Conservation (phyloP, 2,329 filamentous ascomycete genomes). For the Botrytis fragariae region DNA sequence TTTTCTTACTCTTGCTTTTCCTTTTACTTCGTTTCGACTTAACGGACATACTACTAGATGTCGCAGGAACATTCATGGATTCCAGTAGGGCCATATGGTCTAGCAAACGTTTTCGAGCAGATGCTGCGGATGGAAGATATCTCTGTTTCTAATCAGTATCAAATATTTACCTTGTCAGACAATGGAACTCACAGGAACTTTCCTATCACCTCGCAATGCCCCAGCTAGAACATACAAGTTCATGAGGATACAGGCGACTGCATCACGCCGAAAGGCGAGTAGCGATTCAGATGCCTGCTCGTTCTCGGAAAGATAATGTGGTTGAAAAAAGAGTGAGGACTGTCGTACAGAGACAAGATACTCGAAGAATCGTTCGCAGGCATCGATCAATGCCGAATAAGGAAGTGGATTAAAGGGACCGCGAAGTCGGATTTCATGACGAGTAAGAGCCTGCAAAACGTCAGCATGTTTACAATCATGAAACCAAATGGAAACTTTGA, state of each 20-base stretch:
- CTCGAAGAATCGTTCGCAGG: conserved; percentile 58
- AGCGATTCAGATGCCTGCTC: conserved; percentile 49
- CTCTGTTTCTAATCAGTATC: conserved; percentile 33
- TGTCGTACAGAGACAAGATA: conserved; percentile 57
- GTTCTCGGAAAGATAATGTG: conserved; percentile 50
- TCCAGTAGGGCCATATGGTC: conserved; percentile 51
- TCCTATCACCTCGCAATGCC: conserved; percentile 49
- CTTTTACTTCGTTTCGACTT: conserved; percentile 12
- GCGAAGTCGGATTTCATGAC: conserved; percentile 58
- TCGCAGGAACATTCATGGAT: conserved; percentile 25
- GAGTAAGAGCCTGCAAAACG: conserved; percentile 47
- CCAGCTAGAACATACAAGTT: conserved; percentile 59
- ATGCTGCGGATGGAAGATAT: conserved; percentile 56
- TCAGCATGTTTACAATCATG: conserved; percentile 3
- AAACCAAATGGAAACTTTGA: neutral
- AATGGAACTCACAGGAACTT: conserved; percentile 43
- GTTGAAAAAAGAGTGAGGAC: conserved; percentile 56
- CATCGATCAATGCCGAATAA: conserved; percentile 54
- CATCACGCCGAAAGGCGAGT: conserved; percentile 52
- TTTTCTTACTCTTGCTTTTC: neutral
- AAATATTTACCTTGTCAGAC: neutral
- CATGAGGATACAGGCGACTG: conserved; percentile 55
- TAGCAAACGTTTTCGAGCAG: conserved; percentile 51
- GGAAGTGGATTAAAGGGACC: conserved; percentile 56
- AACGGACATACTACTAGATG: conserved; percentile 5